Evolutionary conservation across 306 rosid genomes (phyloP), one percentile per base, ranked within the genome.

Genomic region (Oxytropis ochrocephala): DNA sequence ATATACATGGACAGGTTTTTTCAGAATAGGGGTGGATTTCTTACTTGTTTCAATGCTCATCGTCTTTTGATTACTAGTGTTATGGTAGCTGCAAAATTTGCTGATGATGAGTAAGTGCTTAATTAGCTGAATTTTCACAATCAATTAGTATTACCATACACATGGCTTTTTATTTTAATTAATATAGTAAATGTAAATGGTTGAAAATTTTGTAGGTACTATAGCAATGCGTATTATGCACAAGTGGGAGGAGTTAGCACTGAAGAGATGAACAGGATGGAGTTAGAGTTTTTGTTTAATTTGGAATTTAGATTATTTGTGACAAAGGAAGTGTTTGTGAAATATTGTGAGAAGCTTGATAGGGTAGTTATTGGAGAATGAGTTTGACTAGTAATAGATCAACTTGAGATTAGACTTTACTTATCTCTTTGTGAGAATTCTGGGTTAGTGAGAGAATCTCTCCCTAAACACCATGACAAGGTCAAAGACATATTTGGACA

Each of bases 161-260:
- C 44, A 73, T 24, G 46, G 14, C 21, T 38, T 8, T 38, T 38
- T 8, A 6, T 11, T 41, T 38, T 38, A 38, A 6, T 11, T 41
- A 5, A 11, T 50, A 5, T 13, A 10, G 36, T 14, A 3, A 11
- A 41, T 13, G 24, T 8, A 19, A 4, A 13, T 3, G 19, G 2
- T 48, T 50, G 14, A 29, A 41, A 35, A 33, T 13, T 32, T 43
- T 75, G 59, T 78, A 90, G 96, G 77, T 77, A 69, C 51, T 71
- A 64, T 43, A 78, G 65, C 78, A 90, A 86, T 54, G 78, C 68
- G 3, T 69, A 85, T 50, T 86, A 72, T 54, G 96, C 95, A 11
- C 73, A 58, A 64, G 88, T 90, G 21, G 96, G 96, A 43, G 96
- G 96, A 38, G 83, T 88, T 42, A 86, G 87, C 85, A 86, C 64